Percentiles rank a stretch among this genome's conserved stretches.
These are phyloP conservation scores for Posidonia oceanica DNA, from an alignment of 116 monocot genomes.

Conservation along the genomic window DNA sequence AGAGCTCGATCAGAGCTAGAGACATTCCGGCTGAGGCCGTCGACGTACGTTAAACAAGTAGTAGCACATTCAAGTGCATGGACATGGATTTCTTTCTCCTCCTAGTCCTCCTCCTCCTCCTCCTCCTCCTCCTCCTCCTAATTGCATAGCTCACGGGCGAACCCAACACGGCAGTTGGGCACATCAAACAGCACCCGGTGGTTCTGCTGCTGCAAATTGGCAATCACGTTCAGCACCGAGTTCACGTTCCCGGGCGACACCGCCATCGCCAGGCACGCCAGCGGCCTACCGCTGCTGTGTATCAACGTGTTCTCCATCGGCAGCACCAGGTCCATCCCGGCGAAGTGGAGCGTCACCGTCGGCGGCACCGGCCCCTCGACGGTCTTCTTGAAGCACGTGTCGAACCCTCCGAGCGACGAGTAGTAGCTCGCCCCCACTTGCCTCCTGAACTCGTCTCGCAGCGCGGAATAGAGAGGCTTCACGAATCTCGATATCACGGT, in stretches of 20 bases:
- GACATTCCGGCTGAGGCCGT: too few species aligned
- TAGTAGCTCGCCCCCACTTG: constrained; percentile 53
- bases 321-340: constrained; percentile 35
- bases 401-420: constrained; percentile 74
- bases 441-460: constrained; percentile 71
- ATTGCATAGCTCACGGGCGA: constrained; percentile 57
- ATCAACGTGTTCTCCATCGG: constrained; percentile 73
- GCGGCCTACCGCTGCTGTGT: constrained; percentile 51
- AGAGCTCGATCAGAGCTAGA: too few species aligned
- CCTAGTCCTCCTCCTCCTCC: too few species aligned
- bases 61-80: too few species aligned
- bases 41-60: too few species aligned
- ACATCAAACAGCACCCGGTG: constrained; percentile 61
- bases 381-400: constrained; percentile 56
- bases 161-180: constrained; percentile 46
- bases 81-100: too few species aligned
- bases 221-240: constrained; percentile 69
- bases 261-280: constrained; percentile 81
- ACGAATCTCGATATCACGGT: constrained; percentile 86
- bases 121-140: neutral
- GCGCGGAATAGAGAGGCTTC: constrained; percentile 34
- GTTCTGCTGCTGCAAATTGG: constrained; percentile 89
- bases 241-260: constrained; percentile 56
- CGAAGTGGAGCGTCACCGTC: constrained; percentile 35
- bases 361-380: constrained; percentile 16